Evolutionary conservation across 2,329 filamentous ascomycete species (phyloP), one percentile per base, ranked within the genome.

Genomic region (Clonostachys sp.): DNA sequence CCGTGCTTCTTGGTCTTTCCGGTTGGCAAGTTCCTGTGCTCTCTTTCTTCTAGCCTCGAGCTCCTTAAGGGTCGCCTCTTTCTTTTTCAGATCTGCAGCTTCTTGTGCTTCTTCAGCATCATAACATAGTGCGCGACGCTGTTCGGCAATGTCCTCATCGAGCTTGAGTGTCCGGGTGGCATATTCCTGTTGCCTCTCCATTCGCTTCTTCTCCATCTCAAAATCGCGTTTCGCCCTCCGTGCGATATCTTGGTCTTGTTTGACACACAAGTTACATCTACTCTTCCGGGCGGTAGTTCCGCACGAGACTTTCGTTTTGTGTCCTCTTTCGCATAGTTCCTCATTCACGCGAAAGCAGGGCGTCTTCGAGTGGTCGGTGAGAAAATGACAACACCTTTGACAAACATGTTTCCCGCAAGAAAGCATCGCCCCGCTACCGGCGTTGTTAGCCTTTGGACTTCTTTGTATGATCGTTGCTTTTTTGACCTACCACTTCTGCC

Each of bases 331-430:
- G 48, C 86, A 89, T 0, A 53, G 66, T n/a, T 63, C 68, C 0
- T 70, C 53, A 0, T 83, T 30, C 16, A 50, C 45, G 5, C 62
- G 45, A 0, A 30, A 17, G 47, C 74, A 77, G 1, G 47, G 9
- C 0, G 61, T 48, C 42, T 77, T 73, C 0, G 74, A 77, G 55
- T 88, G 84, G 48, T 88, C 75, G 0, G 59, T 55, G 0, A 84
- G 52, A 0, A 77, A 73, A 61, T 91, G 87, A 48, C 87, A 91
- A 7, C 71, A 70, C 1, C 67, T 71, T 0, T 68, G 66, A 53
- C 87, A 91, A 0, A 56, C 56, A 52, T 91, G 86, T 1, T 73
- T 36, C 0, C 74, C 74, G 47, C 86, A 90, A 3, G 59, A 69
- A 3, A 89, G 65, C 2, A 60, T 55, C 1, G 55, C 64, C 2